phyloP scores from a whole-genome alignment of 2,329 filamentous ascomycete genomes.

The Acrocalymma vagum region DNA sequence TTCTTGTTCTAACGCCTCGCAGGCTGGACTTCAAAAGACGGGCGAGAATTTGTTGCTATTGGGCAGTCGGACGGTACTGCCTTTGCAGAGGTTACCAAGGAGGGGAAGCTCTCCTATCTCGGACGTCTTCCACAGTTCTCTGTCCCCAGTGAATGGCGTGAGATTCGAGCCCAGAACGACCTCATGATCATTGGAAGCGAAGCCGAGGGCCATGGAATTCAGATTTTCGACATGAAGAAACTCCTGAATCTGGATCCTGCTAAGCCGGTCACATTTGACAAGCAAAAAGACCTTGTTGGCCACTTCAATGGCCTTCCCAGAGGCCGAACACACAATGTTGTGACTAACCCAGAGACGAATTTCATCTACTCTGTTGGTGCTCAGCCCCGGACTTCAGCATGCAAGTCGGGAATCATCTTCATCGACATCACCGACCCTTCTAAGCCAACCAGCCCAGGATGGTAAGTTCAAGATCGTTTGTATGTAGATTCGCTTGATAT shows the following conservation, averaged over 20 bases:
- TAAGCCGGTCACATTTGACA: constrained; percentile 44
- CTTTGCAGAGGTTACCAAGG: constrained; percentile 61
- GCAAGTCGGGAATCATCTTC: constrained; percentile 66
- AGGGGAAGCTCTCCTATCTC: constrained; percentile 62
- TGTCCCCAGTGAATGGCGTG: constrained; percentile 60
- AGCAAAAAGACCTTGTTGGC: constrained; percentile 40
- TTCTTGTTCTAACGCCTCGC: constrained; percentile 12
- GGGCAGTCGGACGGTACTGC: constrained; percentile 64
- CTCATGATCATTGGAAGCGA: constrained; percentile 54
- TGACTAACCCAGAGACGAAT: constrained; percentile 46
- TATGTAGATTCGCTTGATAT: background rate
- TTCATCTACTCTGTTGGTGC: constrained; percentile 50
- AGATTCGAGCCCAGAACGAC: constrained; percentile 58
- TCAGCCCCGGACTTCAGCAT: constrained; percentile 44
- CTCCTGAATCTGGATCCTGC: constrained; percentile 43
- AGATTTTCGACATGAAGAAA: constrained; percentile 70
- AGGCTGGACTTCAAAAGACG: constrained; percentile 60
- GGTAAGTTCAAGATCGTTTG: constrained; percentile 13
- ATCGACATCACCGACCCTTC: constrained; percentile 64
- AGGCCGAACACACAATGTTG: constrained; percentile 49
- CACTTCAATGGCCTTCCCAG: constrained; percentile 45
- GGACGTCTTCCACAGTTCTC: constrained; percentile 61
- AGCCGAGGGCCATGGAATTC: constrained; percentile 61
- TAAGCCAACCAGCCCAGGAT: constrained; percentile 63
- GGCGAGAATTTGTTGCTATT: constrained; percentile 64